Conservation (phyloP, 176 grass and related monocot species). For the Eragrostis curvula region DNA sequence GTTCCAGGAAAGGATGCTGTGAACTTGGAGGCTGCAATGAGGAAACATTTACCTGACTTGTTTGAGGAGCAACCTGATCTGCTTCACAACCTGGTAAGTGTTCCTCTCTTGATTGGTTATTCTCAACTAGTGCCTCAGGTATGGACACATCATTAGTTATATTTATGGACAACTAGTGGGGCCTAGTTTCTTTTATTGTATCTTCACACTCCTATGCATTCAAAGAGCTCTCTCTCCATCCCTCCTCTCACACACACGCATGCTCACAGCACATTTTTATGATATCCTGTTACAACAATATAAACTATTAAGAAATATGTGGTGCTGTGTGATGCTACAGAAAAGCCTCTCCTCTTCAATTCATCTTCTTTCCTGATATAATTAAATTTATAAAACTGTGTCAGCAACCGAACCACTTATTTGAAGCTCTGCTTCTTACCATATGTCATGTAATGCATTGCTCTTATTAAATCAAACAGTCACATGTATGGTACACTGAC, state of each 20-base stretch:
- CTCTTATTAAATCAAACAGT: neutral
- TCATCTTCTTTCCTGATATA: neutral
- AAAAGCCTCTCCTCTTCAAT: neutral
- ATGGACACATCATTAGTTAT: neutral
- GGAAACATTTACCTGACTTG: slow-evolving; percentile 80
- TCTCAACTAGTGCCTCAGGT: neutral
- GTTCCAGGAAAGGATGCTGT: slow-evolving; percentile 81
- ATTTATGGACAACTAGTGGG: neutral
- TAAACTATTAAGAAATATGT: too few relatives aligned
- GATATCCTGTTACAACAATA: too few relatives aligned
- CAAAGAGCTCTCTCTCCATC: too few relatives aligned
- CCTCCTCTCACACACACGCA: too few relatives aligned
- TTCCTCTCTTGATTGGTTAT: slow-evolving; percentile 32
- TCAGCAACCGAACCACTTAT: neutral
- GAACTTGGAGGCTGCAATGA: slow-evolving; percentile 87
- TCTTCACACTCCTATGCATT: neutral
- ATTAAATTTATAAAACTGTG: neutral
- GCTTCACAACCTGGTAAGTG: slow-evolving; percentile 88
- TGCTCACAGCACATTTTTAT: too few relatives aligned
- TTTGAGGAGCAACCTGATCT: slow-evolving; percentile 96
- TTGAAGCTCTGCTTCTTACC: neutral
- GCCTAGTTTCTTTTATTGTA: neutral
- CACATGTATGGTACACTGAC: neutral
- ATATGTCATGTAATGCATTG: neutral
- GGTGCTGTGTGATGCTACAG: too few relatives aligned